These are phyloP conservation scores for Epichloe festucae DNA, from an alignment of 2,329 filamentous ascomycete species.

Conservation along the genomic window DNA sequence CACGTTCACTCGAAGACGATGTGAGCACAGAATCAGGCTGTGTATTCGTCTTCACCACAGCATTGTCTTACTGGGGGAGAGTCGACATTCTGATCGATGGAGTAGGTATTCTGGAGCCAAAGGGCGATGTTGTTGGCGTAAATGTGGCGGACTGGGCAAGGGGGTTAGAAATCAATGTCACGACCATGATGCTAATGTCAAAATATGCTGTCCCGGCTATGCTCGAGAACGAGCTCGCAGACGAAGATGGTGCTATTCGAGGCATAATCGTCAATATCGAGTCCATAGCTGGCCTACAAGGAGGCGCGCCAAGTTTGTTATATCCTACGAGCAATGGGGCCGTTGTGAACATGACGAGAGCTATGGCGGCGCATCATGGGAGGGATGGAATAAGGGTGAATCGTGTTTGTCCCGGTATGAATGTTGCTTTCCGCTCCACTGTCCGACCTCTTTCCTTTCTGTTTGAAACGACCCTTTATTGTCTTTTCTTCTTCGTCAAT, in stretches of 20 bases:
- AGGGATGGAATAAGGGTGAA: constrained; percentile 18
- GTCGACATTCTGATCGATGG: constrained; percentile 53
- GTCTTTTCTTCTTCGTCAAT: too few species aligned
- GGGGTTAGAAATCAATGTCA: constrained; percentile 48
- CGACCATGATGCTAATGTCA: constrained; percentile 51
- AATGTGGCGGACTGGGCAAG: constrained; percentile 45
- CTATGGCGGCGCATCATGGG: constrained; percentile 26
- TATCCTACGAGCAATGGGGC: constrained; percentile 36
- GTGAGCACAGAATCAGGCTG: constrained; percentile 43
- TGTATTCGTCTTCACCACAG: constrained; percentile 24
- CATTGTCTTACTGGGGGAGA: constrained; percentile 39
- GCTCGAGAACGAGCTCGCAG: constrained; percentile 30
- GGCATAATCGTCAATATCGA: constrained; percentile 50
- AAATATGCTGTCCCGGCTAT: constrained; percentile 50
- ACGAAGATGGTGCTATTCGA: constrained; percentile 22
- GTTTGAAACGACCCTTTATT: too few species aligned
- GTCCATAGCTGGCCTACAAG: constrained; percentile 42
- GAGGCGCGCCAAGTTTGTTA: constrained; percentile 30
- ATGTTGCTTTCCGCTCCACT: too few species aligned
- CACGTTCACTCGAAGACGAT: constrained; percentile 30
- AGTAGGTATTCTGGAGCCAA: constrained; percentile 46
- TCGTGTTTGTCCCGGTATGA: constrained; percentile 32
- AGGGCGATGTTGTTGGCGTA: constrained; percentile 46
- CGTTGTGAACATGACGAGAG: constrained; percentile 36
- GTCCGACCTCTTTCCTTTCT: too few species aligned